These are phyloP conservation scores for Centella asiatica DNA, from an alignment of 129 eudicot genomes.

Conservation along the genomic window DNA sequence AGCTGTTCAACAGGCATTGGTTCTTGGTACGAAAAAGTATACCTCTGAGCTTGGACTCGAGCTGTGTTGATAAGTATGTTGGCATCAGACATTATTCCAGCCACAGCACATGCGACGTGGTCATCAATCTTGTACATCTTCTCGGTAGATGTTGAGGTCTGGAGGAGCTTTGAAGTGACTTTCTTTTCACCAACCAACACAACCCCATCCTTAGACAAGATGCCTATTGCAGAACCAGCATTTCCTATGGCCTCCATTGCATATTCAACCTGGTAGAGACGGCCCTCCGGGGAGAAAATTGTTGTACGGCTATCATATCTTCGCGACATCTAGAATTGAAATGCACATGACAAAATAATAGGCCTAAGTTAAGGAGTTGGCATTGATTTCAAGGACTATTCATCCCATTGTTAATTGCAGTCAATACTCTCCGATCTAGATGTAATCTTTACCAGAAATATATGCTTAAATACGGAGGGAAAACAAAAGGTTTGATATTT, in stretches of 20 bases:
- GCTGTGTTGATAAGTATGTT: conserved; percentile 26
- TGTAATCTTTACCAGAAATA: no score
- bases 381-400: no score
- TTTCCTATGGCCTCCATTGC: conserved; percentile 16
- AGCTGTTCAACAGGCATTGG: conserved; percentile 29
- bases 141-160: conserved; percentile 11
- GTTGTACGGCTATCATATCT: conserved; percentile 12
- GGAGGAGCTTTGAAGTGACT: conserved; percentile 9
- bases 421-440: no score
- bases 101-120: conserved; percentile 14
- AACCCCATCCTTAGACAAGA: conserved; percentile 13
- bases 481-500: no score
- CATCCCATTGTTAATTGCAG: no score
- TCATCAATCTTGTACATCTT: conserved; percentile 13
- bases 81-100: conserved; percentile 16
- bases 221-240: conserved; percentile 10
- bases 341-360: neutral
- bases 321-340: neutral
- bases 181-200: conserved; percentile 8
- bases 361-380: neutral
- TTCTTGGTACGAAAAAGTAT: conserved; percentile 17
- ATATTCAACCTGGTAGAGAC: conserved; percentile 13
- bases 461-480: no score
- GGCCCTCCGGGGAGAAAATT: conserved; percentile 8
- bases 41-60: conserved; percentile 12